phyloP scores from a whole-genome alignment of 2,329 filamentous ascomycete species.

The Fusarium denticulatum region DNA sequence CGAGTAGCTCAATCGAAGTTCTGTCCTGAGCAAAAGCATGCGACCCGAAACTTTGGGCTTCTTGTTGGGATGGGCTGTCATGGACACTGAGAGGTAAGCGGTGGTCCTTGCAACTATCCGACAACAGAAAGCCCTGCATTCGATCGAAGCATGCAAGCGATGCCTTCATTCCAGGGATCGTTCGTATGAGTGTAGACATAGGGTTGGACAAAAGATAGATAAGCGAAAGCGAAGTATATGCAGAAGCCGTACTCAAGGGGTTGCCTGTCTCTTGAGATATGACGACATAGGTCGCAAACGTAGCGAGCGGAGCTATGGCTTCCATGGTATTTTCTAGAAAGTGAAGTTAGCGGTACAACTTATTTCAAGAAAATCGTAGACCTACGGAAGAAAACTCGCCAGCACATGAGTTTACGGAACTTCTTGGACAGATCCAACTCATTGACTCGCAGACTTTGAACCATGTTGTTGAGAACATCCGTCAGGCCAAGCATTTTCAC shows the following conservation, averaged over 20 bases:
- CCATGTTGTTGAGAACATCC: constrained; percentile 10
- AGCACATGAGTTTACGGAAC: constrained; percentile 5
- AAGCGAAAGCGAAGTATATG: constrained; percentile 21
- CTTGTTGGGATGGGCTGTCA: neutral
- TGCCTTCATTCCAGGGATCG: constrained; percentile 1
- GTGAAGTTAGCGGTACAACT: fast-evolving
- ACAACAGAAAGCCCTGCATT: constrained; percentile 5
- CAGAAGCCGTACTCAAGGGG: constrained; percentile 14
- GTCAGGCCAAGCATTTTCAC: constrained; percentile 19
- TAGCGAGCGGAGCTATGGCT: constrained; percentile 10
- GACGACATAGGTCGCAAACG: constrained; percentile 22
- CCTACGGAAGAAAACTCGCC: constrained; percentile 1
- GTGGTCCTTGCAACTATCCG: constrained; percentile 15
- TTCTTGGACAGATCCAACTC: constrained; percentile 6
- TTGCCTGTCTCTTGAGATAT: constrained; percentile 12
- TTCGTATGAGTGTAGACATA: constrained; percentile 2
- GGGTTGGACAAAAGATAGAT: constrained; percentile 20
- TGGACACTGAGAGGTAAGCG: neutral
- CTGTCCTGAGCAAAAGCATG: fast-evolving
- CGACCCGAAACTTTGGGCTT: fast-evolving
- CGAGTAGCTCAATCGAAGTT: neutral
- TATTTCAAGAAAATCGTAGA: too few species aligned
- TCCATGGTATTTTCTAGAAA: neutral
- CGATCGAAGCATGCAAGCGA: constrained; percentile 12
- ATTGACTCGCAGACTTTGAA: constrained; percentile 1